These are phyloP conservation scores for Parafenestella ontariensis DNA, from an alignment of 2,329 filamentous ascomycete species.

Conservation along the genomic window DNA sequence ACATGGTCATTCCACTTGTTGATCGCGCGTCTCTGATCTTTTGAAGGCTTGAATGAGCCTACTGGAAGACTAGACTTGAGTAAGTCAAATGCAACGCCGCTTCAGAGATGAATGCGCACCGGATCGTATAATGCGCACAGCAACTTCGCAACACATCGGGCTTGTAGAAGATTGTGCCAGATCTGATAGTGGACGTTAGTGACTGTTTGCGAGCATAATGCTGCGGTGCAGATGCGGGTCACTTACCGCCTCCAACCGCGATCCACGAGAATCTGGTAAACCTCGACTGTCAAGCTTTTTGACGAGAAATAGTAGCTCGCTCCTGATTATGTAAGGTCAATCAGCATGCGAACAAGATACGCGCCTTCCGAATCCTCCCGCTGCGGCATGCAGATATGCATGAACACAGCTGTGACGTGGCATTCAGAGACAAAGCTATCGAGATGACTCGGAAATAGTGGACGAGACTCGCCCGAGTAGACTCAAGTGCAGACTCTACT, in stretches of 20 bases:
- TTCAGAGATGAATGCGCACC: constrained; percentile 40
- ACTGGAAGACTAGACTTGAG: constrained; percentile 65
- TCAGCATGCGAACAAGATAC: constrained; percentile 18
- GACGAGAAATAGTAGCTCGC: constrained; percentile 75
- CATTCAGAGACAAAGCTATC: constrained; percentile 1
- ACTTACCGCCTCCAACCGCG: constrained; percentile 79
- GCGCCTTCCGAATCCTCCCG: constrained; percentile 18
- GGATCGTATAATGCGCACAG: constrained; percentile 89
- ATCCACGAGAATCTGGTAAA: constrained; percentile 76
- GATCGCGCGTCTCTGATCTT: constrained; percentile 76
- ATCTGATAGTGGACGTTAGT: constrained; percentile 41
- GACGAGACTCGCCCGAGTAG: constrained; percentile 1
- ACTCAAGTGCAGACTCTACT: constrained; percentile 16
- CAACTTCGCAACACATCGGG: constrained; percentile 81
- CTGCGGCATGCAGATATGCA: not conserved
- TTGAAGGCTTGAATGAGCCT: constrained; percentile 67
- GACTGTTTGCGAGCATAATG: not conserved
- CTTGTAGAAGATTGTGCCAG: constrained; percentile 72
- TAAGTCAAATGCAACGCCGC: constrained; percentile 11
- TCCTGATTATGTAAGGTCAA: constrained; percentile 58
- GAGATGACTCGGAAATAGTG: not conserved
- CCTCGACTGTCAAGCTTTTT: constrained; percentile 65
- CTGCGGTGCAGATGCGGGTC: constrained; percentile 8
- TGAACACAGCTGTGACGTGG: constrained; percentile 17
- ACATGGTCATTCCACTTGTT: constrained; percentile 79